Conservation (phyloP, 768 basidiomycete species). For the Lyophyllum decastes region DNA sequence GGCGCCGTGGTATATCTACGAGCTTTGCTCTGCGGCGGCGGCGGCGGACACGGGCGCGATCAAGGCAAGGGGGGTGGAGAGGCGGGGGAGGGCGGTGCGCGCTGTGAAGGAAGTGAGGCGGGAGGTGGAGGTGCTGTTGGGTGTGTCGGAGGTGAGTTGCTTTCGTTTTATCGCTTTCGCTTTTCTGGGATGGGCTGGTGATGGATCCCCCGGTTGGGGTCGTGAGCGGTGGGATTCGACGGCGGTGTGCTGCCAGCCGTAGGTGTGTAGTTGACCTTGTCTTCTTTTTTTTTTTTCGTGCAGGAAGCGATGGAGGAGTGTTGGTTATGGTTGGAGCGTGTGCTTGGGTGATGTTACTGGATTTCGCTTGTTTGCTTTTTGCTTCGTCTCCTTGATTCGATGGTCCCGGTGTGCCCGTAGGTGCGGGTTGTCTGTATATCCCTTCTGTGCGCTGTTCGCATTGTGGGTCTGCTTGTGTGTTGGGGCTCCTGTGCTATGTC, state of each 20-base stretch:
- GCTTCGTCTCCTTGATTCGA: background rate
- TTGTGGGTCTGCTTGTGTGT: too few relatives aligned
- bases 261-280: background rate
- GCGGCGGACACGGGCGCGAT: too few relatives aligned
- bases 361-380: background rate
- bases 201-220: background rate
- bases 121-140: constrained; percentile 36
- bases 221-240: background rate
- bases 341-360: background rate
- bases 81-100: constrained; percentile 24
- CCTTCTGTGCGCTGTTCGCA: too few relatives aligned
- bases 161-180: background rate
- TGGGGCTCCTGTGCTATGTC: too few relatives aligned
- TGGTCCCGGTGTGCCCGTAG: background rate
- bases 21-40: constrained; percentile 8
- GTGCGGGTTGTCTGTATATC: too few relatives aligned
- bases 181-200: too few relatives aligned
- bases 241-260: too few relatives aligned
- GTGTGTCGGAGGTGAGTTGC: constrained; percentile 36
- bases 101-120: constrained; percentile 37
- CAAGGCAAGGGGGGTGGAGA: constrained; percentile 7
- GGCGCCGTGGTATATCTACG: constrained; percentile 27
- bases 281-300: background rate
- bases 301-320: constrained; percentile 13
- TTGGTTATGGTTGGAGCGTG: constrained; percentile 8